Evolutionary conservation across 139 green algal species (phyloP).

Genomic region (Desmodesmus armatus): DNA sequence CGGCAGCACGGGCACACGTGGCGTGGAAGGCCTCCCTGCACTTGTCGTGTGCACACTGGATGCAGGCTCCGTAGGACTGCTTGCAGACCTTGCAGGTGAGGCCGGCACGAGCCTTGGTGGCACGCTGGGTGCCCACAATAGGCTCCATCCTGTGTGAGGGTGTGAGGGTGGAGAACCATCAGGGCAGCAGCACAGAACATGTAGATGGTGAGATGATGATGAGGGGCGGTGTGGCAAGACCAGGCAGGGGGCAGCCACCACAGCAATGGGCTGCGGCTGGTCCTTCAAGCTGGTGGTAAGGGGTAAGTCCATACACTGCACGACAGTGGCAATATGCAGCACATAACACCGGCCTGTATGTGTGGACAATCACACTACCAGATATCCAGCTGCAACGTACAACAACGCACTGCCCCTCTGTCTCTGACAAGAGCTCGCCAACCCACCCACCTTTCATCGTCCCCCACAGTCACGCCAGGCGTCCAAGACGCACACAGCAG

Average conservation of each 20-base stretch:
- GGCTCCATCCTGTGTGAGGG: slow-evolving; percentile 34
- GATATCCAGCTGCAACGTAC: no score
- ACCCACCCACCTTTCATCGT: slow-evolving; percentile 34
- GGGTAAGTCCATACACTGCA: no score
- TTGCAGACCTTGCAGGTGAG: slow-evolving; percentile 79
- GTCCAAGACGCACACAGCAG: slow-evolving; percentile 75
- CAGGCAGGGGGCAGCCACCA: no score
- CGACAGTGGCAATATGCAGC: no score
- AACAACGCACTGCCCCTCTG: background rate
- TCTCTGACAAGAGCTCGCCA: background rate
- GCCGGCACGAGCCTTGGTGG: slow-evolving; percentile 47
- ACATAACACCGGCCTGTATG: no score
- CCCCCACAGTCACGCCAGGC: slow-evolving; percentile 52
- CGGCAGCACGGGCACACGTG: slow-evolving; percentile 75
- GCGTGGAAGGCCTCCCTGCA: slow-evolving; percentile 85
- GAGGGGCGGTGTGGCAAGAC: no score
- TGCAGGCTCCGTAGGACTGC: slow-evolving; percentile 80
- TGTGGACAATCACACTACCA: no score
- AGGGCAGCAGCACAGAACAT: background rate
- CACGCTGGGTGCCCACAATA: slow-evolving; percentile 26
- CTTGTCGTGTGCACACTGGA: slow-evolving; percentile 69
- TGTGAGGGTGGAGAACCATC: background rate
- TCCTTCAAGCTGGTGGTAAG: no score
- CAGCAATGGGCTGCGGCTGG: no score
- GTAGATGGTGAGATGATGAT: no score